These are phyloP conservation scores for Tolypocladium tundrense DNA, from an alignment of 2,329 filamentous ascomycete genomes.

Conservation along the genomic window DNA sequence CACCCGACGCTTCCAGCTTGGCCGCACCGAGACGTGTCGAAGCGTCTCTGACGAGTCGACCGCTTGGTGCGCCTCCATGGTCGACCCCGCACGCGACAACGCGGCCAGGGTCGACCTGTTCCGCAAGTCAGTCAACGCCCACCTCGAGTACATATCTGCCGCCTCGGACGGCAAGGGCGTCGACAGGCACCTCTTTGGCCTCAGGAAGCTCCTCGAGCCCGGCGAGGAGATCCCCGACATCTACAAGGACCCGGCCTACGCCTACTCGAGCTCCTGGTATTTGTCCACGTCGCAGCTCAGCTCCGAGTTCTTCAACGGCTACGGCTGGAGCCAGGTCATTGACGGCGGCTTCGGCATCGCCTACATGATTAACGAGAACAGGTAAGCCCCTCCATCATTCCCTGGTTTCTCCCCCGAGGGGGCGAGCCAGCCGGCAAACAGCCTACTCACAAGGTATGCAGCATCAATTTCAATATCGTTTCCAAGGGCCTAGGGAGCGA, in stretches of 20 bases:
- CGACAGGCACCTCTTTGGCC: slow-evolving; percentile 91
- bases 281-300: slow-evolving; percentile 82
- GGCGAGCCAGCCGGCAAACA: neutral
- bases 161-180: slow-evolving; percentile 90
- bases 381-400: slow-evolving; percentile 31
- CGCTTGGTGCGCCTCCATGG: slow-evolving; percentile 82
- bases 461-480: slow-evolving; percentile 95
- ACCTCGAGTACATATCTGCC: slow-evolving; percentile 83
- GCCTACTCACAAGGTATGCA: slow-evolving; percentile 22
- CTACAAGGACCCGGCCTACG: slow-evolving; percentile 77
- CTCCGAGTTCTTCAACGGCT: slow-evolving; percentile 97
- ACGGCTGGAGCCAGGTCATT: slow-evolving; percentile 97
- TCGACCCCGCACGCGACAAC: slow-evolving; percentile 52
- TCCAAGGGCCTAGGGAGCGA: slow-evolving; percentile 85
- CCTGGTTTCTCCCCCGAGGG: neutral
- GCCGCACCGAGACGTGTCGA: slow-evolving; percentile 92
- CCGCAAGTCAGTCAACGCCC: slow-evolving; percentile 68
- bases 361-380: slow-evolving; percentile 99
- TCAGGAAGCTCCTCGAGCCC: slow-evolving; percentile 79
- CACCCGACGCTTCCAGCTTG: slow-evolving; percentile 89
- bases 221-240: slow-evolving; percentile 74
- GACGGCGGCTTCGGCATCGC: slow-evolving; percentile 95
- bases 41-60: slow-evolving; percentile 84
- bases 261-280: slow-evolving; percentile 82
- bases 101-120: slow-evolving; percentile 64